Conservation (phyloP, 2,329 filamentous ascomycete species). For the Apiospora hydei region DNA sequence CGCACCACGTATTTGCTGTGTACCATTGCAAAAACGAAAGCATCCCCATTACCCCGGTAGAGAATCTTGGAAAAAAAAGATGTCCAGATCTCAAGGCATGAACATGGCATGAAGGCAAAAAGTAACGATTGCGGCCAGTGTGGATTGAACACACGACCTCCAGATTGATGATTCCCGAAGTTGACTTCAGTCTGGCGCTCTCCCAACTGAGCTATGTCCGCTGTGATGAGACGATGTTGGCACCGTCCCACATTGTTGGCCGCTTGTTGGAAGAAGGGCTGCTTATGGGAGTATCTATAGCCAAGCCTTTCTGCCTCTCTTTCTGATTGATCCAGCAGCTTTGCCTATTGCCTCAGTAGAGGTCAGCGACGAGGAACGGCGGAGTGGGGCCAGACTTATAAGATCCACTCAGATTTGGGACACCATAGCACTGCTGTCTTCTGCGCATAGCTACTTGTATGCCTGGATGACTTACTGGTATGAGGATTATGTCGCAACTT, state of each 20-base stretch:
- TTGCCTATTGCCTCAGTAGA: too few relatives aligned
- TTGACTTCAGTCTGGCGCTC: conserved; percentile 23
- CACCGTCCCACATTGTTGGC: conserved; percentile 11
- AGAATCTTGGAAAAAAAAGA: background rate
- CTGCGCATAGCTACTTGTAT: too few relatives aligned
- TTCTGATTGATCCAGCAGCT: background rate
- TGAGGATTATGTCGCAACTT: background rate
- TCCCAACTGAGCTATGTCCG: conserved; percentile 25
- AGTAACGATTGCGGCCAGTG: conserved; percentile 13
- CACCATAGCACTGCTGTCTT: background rate
- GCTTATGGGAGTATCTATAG: background rate
- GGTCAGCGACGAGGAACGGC: background rate
- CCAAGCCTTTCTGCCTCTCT: too few relatives aligned
- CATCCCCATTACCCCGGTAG: background rate
- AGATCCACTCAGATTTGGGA: background rate
- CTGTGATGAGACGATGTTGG: conserved; percentile 9
- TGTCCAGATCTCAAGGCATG: background rate
- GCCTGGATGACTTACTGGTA: too few relatives aligned
- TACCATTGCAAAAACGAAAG: too few relatives aligned
- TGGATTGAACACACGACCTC: conserved; percentile 24
- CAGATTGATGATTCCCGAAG: conserved; percentile 16
- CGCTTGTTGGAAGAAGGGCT: background rate
- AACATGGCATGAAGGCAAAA: background rate
- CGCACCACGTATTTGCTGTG: too few relatives aligned
- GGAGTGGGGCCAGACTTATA: background rate